Conservation (phyloP, 140 eudicot genomes). For the Flaveria floridana region DNA sequence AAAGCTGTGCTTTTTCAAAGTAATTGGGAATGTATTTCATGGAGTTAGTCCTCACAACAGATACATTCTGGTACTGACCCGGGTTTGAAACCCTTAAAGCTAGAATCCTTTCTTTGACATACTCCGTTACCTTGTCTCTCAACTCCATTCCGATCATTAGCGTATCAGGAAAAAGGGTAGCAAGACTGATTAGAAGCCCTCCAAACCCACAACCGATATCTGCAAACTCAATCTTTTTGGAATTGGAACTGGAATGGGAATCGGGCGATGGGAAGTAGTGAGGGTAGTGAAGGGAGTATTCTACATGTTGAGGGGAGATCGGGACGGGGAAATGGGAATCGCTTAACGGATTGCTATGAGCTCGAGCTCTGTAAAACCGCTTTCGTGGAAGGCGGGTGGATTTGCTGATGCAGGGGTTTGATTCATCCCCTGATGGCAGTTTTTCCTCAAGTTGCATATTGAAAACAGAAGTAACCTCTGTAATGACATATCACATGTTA, state of each 20-base stretch:
- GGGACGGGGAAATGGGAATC: constrained; percentile 98
- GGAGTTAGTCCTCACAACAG: constrained; percentile 88
- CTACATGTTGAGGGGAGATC: constrained; percentile 63
- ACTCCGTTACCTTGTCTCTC: constrained; percentile 91
- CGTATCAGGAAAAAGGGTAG: constrained; percentile 75
- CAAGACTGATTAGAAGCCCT: constrained; percentile 74
- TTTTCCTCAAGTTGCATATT: constrained; percentile 35
- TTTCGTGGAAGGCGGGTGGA: constrained; percentile 81
- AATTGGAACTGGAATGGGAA: background rate
- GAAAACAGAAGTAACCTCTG: constrained; percentile 12
- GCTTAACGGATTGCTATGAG: constrained; percentile 94
- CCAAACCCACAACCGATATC: constrained; percentile 96
- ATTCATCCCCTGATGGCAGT: constrained; percentile 44
- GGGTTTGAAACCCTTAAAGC: constrained; percentile 66
- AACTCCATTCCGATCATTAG: constrained; percentile 94
- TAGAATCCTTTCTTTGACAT: constrained; percentile 78
- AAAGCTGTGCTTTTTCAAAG: constrained; percentile 76
- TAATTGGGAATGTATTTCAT: constrained; percentile 96
- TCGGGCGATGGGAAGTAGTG: constrained; percentile 45
- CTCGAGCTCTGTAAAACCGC: constrained; percentile 91
- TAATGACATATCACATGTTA: background rate
- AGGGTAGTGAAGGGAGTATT: constrained; percentile 72
- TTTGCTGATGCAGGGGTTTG: constrained; percentile 64
- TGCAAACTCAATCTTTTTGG: constrained; percentile 75
- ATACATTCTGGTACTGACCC: constrained; percentile 72